Evolutionary conservation across 1,284 basidiomycete species (phyloP), one percentile per base, ranked within the genome.

Genomic region (Apiotrichum mycotoxinovorans): DNA sequence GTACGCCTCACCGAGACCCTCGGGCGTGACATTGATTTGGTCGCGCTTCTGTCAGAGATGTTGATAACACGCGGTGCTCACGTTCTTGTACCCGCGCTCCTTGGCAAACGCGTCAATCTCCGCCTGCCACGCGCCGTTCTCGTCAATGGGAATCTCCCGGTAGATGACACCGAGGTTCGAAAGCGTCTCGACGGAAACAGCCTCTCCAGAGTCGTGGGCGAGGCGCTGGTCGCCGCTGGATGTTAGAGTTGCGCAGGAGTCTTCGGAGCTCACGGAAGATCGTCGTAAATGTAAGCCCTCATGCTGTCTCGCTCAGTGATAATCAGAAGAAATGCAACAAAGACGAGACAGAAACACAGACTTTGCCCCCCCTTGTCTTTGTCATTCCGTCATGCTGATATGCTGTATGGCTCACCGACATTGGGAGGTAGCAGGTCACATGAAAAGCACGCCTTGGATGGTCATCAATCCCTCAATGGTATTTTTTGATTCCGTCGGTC

Each of bases 271-370:
- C 38, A 76, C 43, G 84, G 81, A 38, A 85, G 49, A 70, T 89
- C 82, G 78, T 91, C 88, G 72, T 82, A 90, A 78, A 88, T 86
- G 81, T 90, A 91, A 18, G 87, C 86, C 57, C 83, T 84, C 89
- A 91, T 90, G 30, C 30, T 30, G 30, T 30, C 12, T 30, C 30
- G n/a, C n/a, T n/a, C n/a, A 18, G 40, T 48, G 22, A 12, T n/a
- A 17, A 23, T 17, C 9, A 20, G 17, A 14, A 30, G 33, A 30
- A 27, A n/a, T 30, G 44, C 7, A 30, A 45, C 9, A 11, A n/a
- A 2, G 20, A 38, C 20, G 17, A 38, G 9, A 17, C 17, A 38
- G 18, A 8, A 17, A 38, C 17, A 15, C 18, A 3, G n/a, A n/a
- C n/a, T n/a, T n/a, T n/a, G n/a, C n/a, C n/a, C n/a, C n/a, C n/a